A percentile compares a stretch with the other conserved stretches of the same genome.
These are phyloP conservation scores for Clavispora phyllophila DNA, from an alignment of 805 yeast genomes.

Conservation along the genomic window DNA sequence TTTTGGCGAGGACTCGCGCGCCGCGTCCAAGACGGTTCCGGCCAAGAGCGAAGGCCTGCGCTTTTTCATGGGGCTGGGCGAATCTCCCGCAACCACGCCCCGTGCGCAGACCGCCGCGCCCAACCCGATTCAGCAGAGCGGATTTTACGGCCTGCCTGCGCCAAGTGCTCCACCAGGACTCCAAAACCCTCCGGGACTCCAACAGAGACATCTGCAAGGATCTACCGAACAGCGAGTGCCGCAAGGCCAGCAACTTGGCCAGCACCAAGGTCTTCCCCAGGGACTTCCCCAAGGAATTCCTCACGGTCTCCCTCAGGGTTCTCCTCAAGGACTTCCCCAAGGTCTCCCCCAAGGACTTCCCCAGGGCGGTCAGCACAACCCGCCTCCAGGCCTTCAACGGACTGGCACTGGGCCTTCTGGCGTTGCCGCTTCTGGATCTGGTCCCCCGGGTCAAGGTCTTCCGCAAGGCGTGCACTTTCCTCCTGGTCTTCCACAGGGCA, in stretches of 20 bases:
- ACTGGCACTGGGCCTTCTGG: neutral
- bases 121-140: neutral
- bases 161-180: neutral
- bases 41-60: neutral
- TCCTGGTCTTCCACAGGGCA: slow-evolving; percentile 1
- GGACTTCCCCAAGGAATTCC: neutral
- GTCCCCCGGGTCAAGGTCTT: neutral
- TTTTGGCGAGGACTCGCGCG: slow-evolving; percentile 11
- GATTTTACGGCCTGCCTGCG: neutral
- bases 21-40: neutral
- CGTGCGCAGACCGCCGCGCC: neutral
- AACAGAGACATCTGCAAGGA: neutral
- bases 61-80: neutral
- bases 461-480: neutral
- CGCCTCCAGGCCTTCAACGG: neutral
- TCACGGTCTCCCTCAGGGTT: neutral
- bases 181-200: neutral
- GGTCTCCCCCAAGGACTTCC: neutral
- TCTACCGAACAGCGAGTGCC: no score
- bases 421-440: neutral
- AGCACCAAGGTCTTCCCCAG: neutral
- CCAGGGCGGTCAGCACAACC: neutral
- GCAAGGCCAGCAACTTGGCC: no score
- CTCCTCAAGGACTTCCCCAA: neutral
- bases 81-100: neutral